Evolutionary conservation across 805 yeast genomes (phyloP).

Genomic region (Candida peoriensis): DNA sequence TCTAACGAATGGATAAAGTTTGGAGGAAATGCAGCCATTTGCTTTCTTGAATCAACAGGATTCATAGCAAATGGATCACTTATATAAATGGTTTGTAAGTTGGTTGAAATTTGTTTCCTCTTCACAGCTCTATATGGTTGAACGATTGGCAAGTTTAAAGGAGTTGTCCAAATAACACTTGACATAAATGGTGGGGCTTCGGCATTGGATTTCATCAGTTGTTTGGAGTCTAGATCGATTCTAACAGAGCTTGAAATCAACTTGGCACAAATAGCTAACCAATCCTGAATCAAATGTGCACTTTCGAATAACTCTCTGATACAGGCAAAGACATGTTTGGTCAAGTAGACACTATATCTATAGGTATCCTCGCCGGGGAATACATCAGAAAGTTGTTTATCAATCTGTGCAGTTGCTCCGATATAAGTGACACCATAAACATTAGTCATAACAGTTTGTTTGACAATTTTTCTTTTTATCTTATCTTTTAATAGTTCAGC

Average conservation of each 20-base stretch:
- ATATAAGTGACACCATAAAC: constrained; percentile 95
- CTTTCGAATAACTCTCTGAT: constrained; percentile 82
- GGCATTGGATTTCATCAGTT: constrained; percentile 29
- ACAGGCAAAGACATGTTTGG: constrained; percentile 74
- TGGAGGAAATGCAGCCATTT: constrained; percentile 91
- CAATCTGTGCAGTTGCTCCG: constrained; percentile 89
- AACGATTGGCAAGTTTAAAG: constrained; percentile 90
- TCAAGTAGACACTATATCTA: constrained; percentile 56
- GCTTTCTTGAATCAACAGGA: constrained; percentile 84
- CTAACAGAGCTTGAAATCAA: constrained; percentile 75
- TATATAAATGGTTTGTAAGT: constrained; percentile 81
- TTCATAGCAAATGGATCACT: constrained; percentile 82
- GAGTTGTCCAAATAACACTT: constrained; percentile 97
- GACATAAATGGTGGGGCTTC: constrained; percentile 66
- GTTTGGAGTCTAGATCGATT: constrained; percentile 49
- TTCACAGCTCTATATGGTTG: constrained; percentile 84
- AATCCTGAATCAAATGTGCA: constrained; percentile 93
- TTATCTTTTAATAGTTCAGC: constrained; percentile 47
- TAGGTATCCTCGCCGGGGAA: constrained; percentile 47
- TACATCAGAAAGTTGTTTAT: constrained; percentile 63
- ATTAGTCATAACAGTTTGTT: constrained; percentile 97
- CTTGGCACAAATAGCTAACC: constrained; percentile 87
- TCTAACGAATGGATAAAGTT: constrained; percentile 92
- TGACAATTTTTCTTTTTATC: constrained; percentile 82
- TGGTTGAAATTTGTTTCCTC: constrained; percentile 67